Evolutionary conservation across 106 monocot species (phyloP).

Genomic region (Dendrobium nobile): DNA sequence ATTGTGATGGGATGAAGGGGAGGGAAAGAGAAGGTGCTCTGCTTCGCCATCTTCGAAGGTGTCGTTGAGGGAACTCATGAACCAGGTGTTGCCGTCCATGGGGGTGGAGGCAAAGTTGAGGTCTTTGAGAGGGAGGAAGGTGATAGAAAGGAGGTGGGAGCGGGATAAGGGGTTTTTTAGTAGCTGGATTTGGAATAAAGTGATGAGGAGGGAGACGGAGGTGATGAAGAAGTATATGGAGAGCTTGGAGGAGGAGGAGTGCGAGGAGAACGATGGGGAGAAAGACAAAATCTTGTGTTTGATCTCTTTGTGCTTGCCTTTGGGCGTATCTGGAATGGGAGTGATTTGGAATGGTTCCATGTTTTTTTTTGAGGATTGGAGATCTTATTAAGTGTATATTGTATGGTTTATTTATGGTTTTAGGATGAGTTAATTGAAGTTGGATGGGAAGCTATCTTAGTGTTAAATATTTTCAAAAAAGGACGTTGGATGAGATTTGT

Average conservation of each 20-base stretch:
- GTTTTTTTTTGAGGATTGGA: no score
- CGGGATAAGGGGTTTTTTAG: no score
- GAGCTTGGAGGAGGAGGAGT: not conserved
- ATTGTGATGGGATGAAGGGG: conserved; percentile 24
- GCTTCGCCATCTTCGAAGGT: conserved; percentile 23
- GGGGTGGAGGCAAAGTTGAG: conserved; percentile 21
- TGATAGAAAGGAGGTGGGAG: no score
- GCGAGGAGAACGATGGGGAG: not conserved
- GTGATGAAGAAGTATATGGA: not conserved
- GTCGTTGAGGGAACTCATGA: conserved; percentile 78
- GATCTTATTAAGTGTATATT: no score
- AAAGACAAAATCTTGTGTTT: not conserved
- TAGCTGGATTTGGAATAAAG: not conserved
- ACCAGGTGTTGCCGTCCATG: conserved; percentile 45
- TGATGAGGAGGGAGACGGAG: not conserved
- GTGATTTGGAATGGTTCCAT: no score
- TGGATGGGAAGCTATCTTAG: no score
- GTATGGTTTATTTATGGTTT: no score
- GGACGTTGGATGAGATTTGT: not conserved
- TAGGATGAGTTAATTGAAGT: no score
- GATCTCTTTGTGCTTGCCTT: not conserved
- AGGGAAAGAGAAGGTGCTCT: conserved; percentile 61
- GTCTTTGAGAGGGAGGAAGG: conserved; percentile 13
- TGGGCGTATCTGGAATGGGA: not conserved
- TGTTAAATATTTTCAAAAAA: not conserved